Conservation (phyloP, 768 basidiomycete species). For the Russula sp. region DNA sequence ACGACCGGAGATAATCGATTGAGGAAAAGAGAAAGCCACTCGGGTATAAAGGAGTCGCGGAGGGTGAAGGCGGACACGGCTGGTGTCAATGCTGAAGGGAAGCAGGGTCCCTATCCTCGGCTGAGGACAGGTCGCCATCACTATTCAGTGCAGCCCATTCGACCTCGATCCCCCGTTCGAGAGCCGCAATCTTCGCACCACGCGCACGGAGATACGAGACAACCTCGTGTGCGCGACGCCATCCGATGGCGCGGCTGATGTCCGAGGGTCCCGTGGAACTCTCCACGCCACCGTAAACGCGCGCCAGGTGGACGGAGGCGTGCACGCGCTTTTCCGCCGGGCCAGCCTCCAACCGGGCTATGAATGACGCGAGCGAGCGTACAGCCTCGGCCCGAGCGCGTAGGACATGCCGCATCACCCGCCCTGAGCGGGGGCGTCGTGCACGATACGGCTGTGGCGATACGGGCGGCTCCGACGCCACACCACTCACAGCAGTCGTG, state of each 20-base stretch:
- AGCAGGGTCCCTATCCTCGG: conserved; percentile 15
- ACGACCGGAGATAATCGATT: neutral
- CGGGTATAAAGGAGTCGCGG: too few species aligned
- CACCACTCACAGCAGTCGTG: conserved; percentile 28
- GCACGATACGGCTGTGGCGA: conserved; percentile 25
- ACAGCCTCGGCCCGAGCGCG: conserved; percentile 80
- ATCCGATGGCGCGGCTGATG: conserved; percentile 37
- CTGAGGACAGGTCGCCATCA: conserved; percentile 42
- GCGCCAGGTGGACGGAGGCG: conserved; percentile 45
- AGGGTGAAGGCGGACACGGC: too few species aligned
- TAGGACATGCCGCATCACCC: conserved; percentile 84
- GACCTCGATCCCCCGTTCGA: conserved; percentile 43
- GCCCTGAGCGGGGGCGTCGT: conserved; percentile 64
- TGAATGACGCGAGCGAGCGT: conserved; percentile 64
- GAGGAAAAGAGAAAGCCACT: neutral
- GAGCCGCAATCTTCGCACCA: conserved; percentile 64
- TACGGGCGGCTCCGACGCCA: conserved; percentile 20
- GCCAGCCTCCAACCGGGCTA: conserved; percentile 52
- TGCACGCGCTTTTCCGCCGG: conserved; percentile 43
- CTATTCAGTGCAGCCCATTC: conserved; percentile 71
- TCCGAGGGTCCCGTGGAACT: conserved; percentile 24
- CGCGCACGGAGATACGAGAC: conserved; percentile 58
- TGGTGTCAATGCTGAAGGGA: neutral
- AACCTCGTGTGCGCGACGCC: conserved; percentile 67
- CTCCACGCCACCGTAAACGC: conserved; percentile 39